Evolutionary conservation across 306 rosid genomes (phyloP).

Genomic region (Lotus japonicus): DNA sequence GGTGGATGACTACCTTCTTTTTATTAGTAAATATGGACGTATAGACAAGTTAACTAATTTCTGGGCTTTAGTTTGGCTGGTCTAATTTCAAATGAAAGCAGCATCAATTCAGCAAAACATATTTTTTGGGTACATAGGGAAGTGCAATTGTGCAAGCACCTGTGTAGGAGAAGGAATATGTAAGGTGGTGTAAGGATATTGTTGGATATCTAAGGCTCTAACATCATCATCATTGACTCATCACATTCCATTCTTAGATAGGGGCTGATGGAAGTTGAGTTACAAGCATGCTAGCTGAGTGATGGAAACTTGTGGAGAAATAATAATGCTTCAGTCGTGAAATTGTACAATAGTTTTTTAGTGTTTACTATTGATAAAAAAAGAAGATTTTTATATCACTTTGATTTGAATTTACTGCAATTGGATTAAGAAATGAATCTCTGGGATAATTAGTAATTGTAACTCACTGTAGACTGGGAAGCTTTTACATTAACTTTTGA

Average conservation of each 20-base stretch:
- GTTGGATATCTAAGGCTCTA: neutral
- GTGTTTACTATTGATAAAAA: no score
- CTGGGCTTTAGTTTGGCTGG: neutral
- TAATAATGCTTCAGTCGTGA: neutral
- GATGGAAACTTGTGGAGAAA: neutral
- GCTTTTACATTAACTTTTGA: neutral
- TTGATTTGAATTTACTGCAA: neutral
- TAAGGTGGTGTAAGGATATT: neutral
- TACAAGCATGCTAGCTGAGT: neutral
- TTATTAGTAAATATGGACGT: neutral
- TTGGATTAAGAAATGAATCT: neutral
- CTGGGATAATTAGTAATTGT: neutral
- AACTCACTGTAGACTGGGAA: neutral
- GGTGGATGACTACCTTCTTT: neutral
- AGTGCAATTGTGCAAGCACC: neutral
- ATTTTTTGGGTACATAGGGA: neutral
- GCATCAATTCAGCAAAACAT: neutral
- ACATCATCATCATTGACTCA: neutral
- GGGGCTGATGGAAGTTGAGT: neutral
- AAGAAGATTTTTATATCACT: neutral
- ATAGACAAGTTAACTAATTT: neutral
- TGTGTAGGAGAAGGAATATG: neutral
- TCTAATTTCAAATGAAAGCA: neutral
- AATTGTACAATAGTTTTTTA: neutral
- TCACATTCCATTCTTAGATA: neutral